A percentile compares a stretch with the other conserved stretches of the same genome.
phyloP scores from a whole-genome alignment of 352 stramenopile species.

The Blastocystis sp. region DNA sequence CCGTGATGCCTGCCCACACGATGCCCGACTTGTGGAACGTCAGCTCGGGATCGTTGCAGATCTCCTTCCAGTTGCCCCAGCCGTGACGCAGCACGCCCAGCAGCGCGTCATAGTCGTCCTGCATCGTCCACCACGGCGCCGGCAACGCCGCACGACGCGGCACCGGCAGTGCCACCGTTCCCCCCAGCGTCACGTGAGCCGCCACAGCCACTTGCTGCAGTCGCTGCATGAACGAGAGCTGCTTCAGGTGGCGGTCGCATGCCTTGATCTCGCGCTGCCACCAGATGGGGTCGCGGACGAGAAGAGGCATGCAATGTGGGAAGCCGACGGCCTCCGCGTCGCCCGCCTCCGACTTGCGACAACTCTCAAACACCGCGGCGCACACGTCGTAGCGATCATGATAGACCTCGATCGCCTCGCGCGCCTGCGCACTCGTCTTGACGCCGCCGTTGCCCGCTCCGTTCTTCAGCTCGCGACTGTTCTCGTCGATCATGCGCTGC shows the following conservation, averaged over 20 bases:
- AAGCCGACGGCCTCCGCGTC: background rate
- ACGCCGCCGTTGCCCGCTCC: background rate
- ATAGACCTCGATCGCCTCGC: background rate
- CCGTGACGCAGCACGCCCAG: slow-evolving; percentile 7
- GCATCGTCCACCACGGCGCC: slow-evolving; percentile 43
- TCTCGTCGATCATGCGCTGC: slow-evolving; percentile 10
- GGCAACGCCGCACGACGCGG: slow-evolving; percentile 18
- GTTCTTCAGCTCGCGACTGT: background rate
- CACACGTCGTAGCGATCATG: background rate
- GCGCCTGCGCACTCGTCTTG: background rate
- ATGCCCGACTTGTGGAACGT: slow-evolving; percentile 17
- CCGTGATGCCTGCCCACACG: background rate
- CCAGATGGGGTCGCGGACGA: slow-evolving; percentile 11
- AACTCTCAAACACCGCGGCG: background rate
- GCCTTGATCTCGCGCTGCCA: slow-evolving; percentile 47
- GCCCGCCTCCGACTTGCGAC: background rate
- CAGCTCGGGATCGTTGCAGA: slow-evolving; percentile 31
- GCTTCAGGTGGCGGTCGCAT: slow-evolving; percentile 8
- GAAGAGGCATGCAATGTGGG: background rate
- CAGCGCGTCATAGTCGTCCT: slow-evolving; percentile 32
- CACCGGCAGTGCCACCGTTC: background rate
- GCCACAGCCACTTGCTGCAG: background rate
- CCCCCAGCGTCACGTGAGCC: background rate
- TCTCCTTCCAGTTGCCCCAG: slow-evolving; percentile 41
- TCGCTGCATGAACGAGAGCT: background rate